These are phyloP conservation scores for Populus ilicifolia DNA, from an alignment of 345 rosid species.

Conservation along the genomic window DNA sequence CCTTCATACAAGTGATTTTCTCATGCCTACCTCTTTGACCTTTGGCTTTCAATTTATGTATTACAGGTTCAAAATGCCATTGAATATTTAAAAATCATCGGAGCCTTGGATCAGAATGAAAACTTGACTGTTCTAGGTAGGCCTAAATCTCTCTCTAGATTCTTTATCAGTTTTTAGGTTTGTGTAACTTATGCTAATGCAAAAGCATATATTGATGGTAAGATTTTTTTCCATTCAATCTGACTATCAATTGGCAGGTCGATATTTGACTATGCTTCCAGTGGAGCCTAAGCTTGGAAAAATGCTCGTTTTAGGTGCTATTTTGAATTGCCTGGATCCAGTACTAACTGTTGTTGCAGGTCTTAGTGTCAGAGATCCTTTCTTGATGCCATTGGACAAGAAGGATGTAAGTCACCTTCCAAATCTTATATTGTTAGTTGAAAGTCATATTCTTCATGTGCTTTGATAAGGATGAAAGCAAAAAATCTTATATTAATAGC, in stretches of 20 bases:
- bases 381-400: conserved; percentile 81
- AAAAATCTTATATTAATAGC: neutral
- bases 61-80: conserved; percentile 85
- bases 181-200: neutral
- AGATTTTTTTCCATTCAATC: neutral
- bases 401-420: conserved; percentile 71
- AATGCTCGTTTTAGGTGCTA: conserved; percentile 82
- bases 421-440: conserved; percentile 13
- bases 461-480: neutral
- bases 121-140: conserved; percentile 71
- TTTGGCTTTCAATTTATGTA: conserved; percentile 6
- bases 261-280: conserved; percentile 76
- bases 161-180: neutral
- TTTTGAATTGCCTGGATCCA: conserved; percentile 83
- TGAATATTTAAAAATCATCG: conserved; percentile 78
- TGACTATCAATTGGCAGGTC: conserved; percentile 47
- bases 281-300: conserved; percentile 97
- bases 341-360: conserved; percentile 79
- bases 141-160: neutral
- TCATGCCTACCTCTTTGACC: neutral
- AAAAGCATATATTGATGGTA: neutral
- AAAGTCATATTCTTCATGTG: neutral
- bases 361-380: conserved; percentile 93
- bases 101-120: conserved; percentile 80
- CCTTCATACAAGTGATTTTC: neutral